Conservation (phyloP, 2,329 filamentous ascomycete species). For the Aureobasidium namibiae region DNA sequence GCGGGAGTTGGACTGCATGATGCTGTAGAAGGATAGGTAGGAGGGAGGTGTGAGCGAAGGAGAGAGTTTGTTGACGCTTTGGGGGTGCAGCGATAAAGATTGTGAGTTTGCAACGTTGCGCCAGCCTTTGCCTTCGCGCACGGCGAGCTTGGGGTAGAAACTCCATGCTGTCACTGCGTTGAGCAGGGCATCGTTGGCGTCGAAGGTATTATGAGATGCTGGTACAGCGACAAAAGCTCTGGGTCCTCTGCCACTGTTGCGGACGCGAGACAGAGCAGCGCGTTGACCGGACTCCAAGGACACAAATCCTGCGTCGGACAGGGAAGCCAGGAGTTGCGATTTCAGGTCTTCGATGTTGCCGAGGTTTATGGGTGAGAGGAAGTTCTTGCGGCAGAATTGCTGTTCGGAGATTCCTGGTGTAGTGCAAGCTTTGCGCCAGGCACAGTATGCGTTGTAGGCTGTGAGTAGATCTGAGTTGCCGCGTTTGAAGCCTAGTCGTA, state of each 20-base stretch:
- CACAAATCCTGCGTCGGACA: constrained; percentile 80
- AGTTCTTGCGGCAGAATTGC: constrained; percentile 91
- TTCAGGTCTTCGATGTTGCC: constrained; percentile 93
- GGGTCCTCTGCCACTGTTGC: constrained; percentile 53
- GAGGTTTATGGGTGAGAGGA: constrained; percentile 79
- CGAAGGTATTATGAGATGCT: constrained; percentile 63
- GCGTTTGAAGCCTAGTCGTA: constrained; percentile 68
- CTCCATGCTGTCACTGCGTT: constrained; percentile 83
- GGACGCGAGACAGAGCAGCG: constrained; percentile 56
- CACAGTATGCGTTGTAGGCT: constrained; percentile 83
- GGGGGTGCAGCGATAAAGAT: constrained; percentile 75
- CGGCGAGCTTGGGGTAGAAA: constrained; percentile 89
- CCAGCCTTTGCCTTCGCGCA: constrained; percentile 76
- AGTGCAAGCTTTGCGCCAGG: constrained; percentile 78
- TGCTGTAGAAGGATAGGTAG: constrained; percentile 93
- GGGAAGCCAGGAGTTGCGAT: constrained; percentile 74
- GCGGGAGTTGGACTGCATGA: constrained; percentile 81
- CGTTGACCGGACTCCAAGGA: constrained; percentile 67
- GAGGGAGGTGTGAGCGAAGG: constrained; percentile 44
- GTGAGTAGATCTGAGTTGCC: constrained; percentile 89
- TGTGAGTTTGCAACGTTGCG: constrained; percentile 92
- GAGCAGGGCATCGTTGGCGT: constrained; percentile 69
- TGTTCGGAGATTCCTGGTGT: constrained; percentile 65
- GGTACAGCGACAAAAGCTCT: constrained; percentile 81
- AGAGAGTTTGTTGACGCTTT: constrained; percentile 69